phyloP scores from a whole-genome alignment of 2,329 filamentous ascomycete genomes.

The Aspergillus pseudoviridinutans region DNA sequence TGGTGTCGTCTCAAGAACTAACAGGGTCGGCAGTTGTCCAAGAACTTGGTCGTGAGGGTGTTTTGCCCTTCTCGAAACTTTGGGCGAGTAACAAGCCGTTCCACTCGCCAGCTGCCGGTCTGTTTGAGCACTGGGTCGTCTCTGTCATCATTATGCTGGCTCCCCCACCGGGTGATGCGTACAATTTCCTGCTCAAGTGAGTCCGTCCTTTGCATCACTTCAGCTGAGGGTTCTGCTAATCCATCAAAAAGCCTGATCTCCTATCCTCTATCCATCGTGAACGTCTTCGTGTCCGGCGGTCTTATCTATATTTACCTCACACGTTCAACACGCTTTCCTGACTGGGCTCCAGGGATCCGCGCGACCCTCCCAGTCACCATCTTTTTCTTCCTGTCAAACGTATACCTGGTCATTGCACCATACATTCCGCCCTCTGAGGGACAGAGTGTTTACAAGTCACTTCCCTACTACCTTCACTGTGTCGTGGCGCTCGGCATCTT shows the following conservation, averaged over 20 bases:
- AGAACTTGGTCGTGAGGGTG: slow-evolving; percentile 66
- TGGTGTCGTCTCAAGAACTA: slow-evolving; percentile 2
- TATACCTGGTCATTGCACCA: slow-evolving; percentile 51
- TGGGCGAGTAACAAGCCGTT: slow-evolving; percentile 68
- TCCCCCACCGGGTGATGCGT: slow-evolving; percentile 63
- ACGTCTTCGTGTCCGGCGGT: slow-evolving; percentile 48
- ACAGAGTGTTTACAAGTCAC: slow-evolving; percentile 49
- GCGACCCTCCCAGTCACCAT: slow-evolving; percentile 48
- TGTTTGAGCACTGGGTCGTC: slow-evolving; percentile 63
- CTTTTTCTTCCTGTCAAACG: slow-evolving; percentile 52
- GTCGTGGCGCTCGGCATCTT: slow-evolving; percentile 51
- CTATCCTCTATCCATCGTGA: slow-evolving; percentile 45
- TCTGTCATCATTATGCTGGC: slow-evolving; percentile 63
- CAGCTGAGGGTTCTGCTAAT: neutral
- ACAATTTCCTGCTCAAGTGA: slow-evolving; percentile 56
- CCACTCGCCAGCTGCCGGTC: slow-evolving; percentile 56
- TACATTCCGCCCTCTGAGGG: slow-evolving; percentile 48
- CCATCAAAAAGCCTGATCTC: slow-evolving; percentile 30
- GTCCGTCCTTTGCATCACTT: slow-evolving; percentile 7
- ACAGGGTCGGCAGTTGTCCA: slow-evolving; percentile 30
- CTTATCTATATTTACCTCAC: slow-evolving; percentile 47
- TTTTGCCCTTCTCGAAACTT: slow-evolving; percentile 62
- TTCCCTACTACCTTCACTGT: slow-evolving; percentile 53
- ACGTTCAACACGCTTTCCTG: slow-evolving; percentile 33
- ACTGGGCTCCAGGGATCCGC: slow-evolving; percentile 48